Evolutionary conservation across 352 stramenopile species (phyloP).

Genomic region (Globisporangium perplexum): DNA sequence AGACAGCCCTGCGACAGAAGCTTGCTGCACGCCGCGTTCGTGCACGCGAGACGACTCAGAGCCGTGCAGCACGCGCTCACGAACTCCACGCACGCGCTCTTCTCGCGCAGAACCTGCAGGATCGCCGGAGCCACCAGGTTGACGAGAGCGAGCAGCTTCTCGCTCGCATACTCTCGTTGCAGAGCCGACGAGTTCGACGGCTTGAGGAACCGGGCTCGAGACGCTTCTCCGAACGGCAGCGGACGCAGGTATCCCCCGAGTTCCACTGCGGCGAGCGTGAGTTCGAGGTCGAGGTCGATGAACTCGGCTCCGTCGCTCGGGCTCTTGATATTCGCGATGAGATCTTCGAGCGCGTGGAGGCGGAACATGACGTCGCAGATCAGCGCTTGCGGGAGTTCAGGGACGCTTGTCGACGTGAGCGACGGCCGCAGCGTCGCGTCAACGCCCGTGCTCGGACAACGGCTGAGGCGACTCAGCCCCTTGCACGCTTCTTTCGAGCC

Average conservation of each 20-base stretch:
- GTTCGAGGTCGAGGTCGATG: constrained; percentile 26
- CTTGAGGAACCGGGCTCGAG: constrained; percentile 38
- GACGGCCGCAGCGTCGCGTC: constrained; percentile 35
- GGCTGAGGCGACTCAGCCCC: constrained; percentile 42
- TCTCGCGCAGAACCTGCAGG: constrained; percentile 52
- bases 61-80: constrained; percentile 47
- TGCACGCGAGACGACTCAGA: constrained; percentile 58
- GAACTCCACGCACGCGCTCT: constrained; percentile 21
- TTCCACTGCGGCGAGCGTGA: constrained; percentile 47
- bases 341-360: constrained; percentile 63
- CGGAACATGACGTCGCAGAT: constrained; percentile 59
- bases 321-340: constrained; percentile 42
- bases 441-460: constrained; percentile 33
- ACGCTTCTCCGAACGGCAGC: constrained; percentile 45
- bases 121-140: constrained; percentile 46
- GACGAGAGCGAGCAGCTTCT: constrained; percentile 43
- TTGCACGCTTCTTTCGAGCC: constrained; percentile 52
- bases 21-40: constrained; percentile 35
- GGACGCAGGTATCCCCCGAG: constrained; percentile 54
- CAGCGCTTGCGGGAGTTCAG: constrained; percentile 47
- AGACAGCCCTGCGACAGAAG: constrained; percentile 50
- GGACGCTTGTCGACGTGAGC: constrained; percentile 39
- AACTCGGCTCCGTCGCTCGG: constrained; percentile 50
- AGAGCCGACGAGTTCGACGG: constrained; percentile 3
- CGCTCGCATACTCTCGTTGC: constrained; percentile 32